Evolutionary conservation across 225 moss, liverwort and hornwort genomes (phyloP), one percentile per base, ranked within the genome.

Genomic region (Sphagnum contortum): DNA sequence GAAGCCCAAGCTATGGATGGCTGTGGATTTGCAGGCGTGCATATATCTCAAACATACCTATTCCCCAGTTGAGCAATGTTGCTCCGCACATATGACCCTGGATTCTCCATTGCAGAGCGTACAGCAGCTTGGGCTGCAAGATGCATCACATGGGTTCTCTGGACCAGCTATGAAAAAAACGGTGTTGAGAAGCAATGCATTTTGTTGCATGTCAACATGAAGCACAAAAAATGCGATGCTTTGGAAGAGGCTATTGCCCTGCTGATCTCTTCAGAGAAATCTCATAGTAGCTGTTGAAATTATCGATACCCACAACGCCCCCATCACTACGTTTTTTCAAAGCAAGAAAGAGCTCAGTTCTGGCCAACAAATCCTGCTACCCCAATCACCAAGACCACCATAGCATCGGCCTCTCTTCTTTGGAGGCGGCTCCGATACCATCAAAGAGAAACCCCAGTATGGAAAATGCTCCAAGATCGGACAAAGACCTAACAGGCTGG

Each of bases 51-150:
- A 6, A 82, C 56, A 29, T 29, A 29, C 29, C 29, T 29, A 66
- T 75, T 82, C 2, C 78, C 82, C 48, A 82, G 13, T 2, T 78
- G 78, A 0, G 75, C 82, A 55, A 82, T 70, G 59, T 82, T 82
- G 70, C 82, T 82, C 62, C 75, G 82, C 3, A 82, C 71, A 59
- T 82, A 82, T 5, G 75, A 61, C 3, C 61, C 61, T 6, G 61
- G 61, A n/a, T 61, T 61, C 61, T 61, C 46, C 61, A 61, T 61
- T 5, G 61, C 61, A 61, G 46, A 61, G 46, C 61, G 61, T 3
- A 61, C 61, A 61, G 46, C 61, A 61, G 61, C 61, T 61, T 61
- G 61, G 44, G 61, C 61, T 9, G 61, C 61, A 8, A 61, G 47
- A 61, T 61, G 61, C 61, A 61, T 61, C 45, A 61, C 45, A 61